A percentile compares a stretch with the other conserved stretches of the same genome.
Evolutionary conservation across 768 basidiomycete species (phyloP).

Genomic region (Russula sp.): DNA sequence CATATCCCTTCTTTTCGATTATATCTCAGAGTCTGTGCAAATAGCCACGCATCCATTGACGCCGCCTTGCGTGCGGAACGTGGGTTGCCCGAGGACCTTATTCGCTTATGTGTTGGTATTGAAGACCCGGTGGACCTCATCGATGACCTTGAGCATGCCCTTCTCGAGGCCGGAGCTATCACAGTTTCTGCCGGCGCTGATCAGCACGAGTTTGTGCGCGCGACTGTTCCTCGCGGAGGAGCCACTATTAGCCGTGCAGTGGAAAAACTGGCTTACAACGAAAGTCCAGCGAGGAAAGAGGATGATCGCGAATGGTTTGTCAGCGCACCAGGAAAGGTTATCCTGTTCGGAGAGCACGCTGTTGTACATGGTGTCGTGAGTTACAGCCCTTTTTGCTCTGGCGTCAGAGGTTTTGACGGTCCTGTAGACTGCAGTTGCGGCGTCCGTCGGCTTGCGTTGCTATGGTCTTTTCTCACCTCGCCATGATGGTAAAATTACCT

Average conservation of each 20-base stretch:
- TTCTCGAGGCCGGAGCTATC: conserved; percentile 90
- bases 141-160: conserved; percentile 91
- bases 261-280: conserved; percentile 56
- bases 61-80: conserved; percentile 92
- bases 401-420: conserved; percentile 20
- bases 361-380: conserved; percentile 95
- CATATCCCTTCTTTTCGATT: conserved; percentile 7
- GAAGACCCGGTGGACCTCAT: conserved; percentile 92
- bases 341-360: conserved; percentile 97
- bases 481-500: conserved; percentile 64
- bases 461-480: conserved; percentile 81
- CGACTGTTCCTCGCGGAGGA: conserved; percentile 38
- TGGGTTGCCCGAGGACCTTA: conserved; percentile 97
- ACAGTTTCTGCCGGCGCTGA: conserved; percentile 50
- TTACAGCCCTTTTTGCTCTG: conserved; percentile 32
- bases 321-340: conserved; percentile 96
- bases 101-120: conserved; percentile 96
- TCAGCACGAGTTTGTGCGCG: conserved; percentile 47
- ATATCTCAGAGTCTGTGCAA: conserved; percentile 10
- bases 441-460: conserved; percentile 92
- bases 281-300: conserved; percentile 33
- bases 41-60: conserved; percentile 95
- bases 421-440: conserved; percentile 84
- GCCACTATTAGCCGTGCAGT: conserved; percentile 55
- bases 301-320: conserved; percentile 72